Base-by-base conservation (phyloP, 371 early-diverging fungal species). In the Quaeritorhiza haematococci region DNA sequence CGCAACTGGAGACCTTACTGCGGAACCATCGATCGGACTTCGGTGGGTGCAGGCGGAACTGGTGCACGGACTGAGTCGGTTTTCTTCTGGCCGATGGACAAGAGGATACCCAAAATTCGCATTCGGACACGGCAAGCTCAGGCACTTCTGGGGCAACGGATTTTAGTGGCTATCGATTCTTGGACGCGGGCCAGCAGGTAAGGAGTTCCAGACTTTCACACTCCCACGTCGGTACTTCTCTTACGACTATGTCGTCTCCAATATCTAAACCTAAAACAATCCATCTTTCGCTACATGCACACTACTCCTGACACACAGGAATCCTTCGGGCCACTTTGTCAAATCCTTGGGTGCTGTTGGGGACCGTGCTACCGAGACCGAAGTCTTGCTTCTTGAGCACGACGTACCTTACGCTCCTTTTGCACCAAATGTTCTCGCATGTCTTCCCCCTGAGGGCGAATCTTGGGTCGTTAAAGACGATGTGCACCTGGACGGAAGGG, bases 1-100 rank as follows among this genome's bases (percentile, higher is more conserved):
- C 86, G 93, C 58, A 91, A 90, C 72, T 96, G 96, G 95, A 77
- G 94, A 64, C 89, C 90, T 57, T 90, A 90, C 66, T 95, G 95
- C 67, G 95, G 95, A 38, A 91, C 90, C 53, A 83, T 98, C 41
- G 94, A 91, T 26, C 81, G 83, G 46, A 78, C 86, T 27, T 78
- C 84, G 2, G 82, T 85, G 5, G 48, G 49, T 30, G 62, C 74
- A 17, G 79, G 79, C 8, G 68, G 82, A 3, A 72, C 66, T 43
- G 67, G 71, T 24, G 60, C 77, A 26, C 63, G 59, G 55, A 58
- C 29, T 26, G 80, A 77, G 61, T 67, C 65, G 50, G 84, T 89
- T 15, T 71, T 85, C 50, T 87, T 95, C 69, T 77, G 85, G 73
- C 87, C 98, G 0, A 84, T 96, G 78, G 98, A 98, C 69, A 75